Conservation (phyloP, 257 asterid genomes). For the Fraxinus pennsylvanica region DNA sequence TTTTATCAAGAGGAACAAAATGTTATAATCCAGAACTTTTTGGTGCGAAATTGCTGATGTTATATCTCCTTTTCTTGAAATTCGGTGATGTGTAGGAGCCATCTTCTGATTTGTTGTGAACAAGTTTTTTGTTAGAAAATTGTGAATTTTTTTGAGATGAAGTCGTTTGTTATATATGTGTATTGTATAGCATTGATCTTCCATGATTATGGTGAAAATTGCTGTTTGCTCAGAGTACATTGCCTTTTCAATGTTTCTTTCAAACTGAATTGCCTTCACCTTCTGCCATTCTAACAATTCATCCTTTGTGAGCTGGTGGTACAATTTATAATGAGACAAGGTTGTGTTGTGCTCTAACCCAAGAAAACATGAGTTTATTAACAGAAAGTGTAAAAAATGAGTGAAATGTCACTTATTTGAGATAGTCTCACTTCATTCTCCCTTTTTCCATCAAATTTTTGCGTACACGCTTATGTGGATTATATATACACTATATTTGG, state of each 20-base stretch:
- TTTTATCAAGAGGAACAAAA: neutral
- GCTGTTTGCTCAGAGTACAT: conserved; percentile 4
- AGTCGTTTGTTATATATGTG: neutral
- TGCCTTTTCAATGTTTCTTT: neutral
- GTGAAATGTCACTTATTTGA: neutral
- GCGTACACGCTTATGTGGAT: neutral
- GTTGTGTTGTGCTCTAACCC: neutral
- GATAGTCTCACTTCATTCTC: neutral
- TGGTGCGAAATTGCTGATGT: too few relatives aligned
- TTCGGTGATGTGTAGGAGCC: neutral
- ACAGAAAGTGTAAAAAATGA: neutral
- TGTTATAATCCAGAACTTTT: neutral
- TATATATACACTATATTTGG: conserved; percentile 1
- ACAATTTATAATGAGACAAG: neutral
- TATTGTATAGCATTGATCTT: conserved; percentile 9
- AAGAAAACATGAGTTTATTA: neutral
- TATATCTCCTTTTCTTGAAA: too few relatives aligned
- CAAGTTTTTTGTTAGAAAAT: neutral
- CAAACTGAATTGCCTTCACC: neutral
- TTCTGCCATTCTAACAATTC: neutral
- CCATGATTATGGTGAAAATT: neutral
- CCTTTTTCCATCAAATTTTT: conserved; percentile 11
- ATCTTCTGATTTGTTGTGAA: neutral
- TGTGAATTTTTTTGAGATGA: neutral
- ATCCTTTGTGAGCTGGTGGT: neutral